Conservation (phyloP, 441 rosid genomes). For the Pelargonium cotyledonis region DNA sequence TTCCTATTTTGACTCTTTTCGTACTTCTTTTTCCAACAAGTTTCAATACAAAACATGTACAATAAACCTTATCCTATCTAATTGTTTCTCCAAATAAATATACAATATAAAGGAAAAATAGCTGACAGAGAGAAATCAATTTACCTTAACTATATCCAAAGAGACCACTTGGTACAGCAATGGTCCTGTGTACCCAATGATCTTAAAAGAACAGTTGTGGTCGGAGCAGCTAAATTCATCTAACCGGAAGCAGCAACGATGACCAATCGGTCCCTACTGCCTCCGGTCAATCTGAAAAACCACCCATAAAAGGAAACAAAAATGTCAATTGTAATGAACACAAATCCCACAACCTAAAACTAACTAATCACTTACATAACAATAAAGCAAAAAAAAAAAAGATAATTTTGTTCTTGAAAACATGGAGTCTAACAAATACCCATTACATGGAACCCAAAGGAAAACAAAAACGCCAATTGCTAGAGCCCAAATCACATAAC, state of each 20-base stretch:
- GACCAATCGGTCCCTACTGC: background rate
- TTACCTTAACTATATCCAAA: background rate
- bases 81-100: no score
- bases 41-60: background rate
- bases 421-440: no score
- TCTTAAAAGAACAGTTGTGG: background rate
- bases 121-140: background rate
- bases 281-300: conserved; percentile 8
- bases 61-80: background rate
- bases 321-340: background rate
- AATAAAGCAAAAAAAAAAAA: background rate
- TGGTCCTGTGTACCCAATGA: background rate
- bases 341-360: background rate
- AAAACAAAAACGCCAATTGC: background rate
- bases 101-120: background rate
- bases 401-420: no score
- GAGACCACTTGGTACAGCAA: background rate
- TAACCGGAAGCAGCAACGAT: conserved; percentile 19
- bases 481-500: no score
- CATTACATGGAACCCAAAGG: background rate
- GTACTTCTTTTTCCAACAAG: background rate
- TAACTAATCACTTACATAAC: background rate
- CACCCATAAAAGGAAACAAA: background rate
- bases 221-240: conserved; percentile 15
- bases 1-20: background rate